Conservation (phyloP, 306 rosid species). For the Cicer arietinum region DNA sequence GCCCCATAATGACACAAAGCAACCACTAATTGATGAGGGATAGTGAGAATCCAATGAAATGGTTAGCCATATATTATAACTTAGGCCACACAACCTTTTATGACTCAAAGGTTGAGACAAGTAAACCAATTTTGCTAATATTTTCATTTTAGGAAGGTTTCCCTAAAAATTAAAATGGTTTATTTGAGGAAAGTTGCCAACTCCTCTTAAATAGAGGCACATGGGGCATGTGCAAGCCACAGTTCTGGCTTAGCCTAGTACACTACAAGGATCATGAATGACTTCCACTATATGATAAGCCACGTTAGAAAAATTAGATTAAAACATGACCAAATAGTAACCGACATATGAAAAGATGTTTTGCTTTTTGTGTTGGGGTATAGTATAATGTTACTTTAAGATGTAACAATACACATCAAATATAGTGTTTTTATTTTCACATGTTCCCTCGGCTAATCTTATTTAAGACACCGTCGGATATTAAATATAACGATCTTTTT, state of each 20-base stretch:
- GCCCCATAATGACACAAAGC: slow-evolving; percentile 52
- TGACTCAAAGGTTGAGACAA: slow-evolving; percentile 38
- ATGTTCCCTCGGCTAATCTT: too few relatives aligned
- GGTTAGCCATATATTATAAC: slow-evolving; percentile 35
- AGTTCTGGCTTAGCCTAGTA: slow-evolving; percentile 11
- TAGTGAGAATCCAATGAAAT: slow-evolving; percentile 64
- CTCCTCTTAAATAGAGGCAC: slow-evolving; percentile 44
- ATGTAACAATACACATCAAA: too few relatives aligned
- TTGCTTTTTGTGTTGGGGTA: slow-evolving; percentile 23
- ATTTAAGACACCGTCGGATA: too few relatives aligned
- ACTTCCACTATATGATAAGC: slow-evolving; percentile 27
- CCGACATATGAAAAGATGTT: slow-evolving; percentile 7
- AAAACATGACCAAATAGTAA: neutral
- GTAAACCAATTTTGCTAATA: slow-evolving; percentile 31
- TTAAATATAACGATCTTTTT: too few relatives aligned
- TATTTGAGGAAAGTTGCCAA: slow-evolving; percentile 38
- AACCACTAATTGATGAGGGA: slow-evolving; percentile 46
- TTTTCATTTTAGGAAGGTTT: slow-evolving; percentile 40
- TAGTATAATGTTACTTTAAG: neutral
- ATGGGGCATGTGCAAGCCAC: slow-evolving; percentile 46
- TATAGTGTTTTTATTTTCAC: too few relatives aligned
- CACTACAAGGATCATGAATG: neutral
- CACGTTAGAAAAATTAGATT: slow-evolving; percentile 42
- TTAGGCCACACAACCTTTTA: slow-evolving; percentile 36
- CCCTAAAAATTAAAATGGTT: slow-evolving; percentile 23